Base-by-base conservation (phyloP, 805 yeast species). In the Metschnikowia shivogae region DNA sequence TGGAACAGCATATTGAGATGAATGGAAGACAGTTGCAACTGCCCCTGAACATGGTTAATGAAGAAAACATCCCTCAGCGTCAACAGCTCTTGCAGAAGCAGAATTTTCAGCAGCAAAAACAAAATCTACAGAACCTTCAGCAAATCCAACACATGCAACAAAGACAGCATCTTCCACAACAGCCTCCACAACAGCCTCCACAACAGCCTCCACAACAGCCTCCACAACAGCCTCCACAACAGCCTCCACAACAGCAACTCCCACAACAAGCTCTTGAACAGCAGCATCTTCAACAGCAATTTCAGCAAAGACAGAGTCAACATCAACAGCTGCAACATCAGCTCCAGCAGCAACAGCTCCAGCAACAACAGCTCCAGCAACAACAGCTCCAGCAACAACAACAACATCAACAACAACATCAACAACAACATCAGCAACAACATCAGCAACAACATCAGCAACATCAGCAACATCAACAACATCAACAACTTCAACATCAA, bases 241-340 rank as follows among this genome's bases (percentile, higher is more conserved):
- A 27, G n/a, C 20, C 4, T 4, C 35, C 9, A 8, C 46, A 12
- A 12, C 44, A 34, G 30, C 43, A 39, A 3, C 31, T 10, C 5
- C 46, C 10, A 7, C 44, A 37, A 26, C 43, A 39, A 6, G 36
- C 35, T 14, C 47, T 39, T 31, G 48, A 39, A 10, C 47, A 45
- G 13, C 48, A 42, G 11, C 17, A 13, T 3, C 34, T 26, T 13
- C 34, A 14, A 22, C n/a, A 29, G n/a, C 35, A 28, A 27, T 32
- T 26, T n/a, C 30, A 29, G 6, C 38, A 26, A 5, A 7, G 8
- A 9, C 45, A 35, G 24, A 12, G 9, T n/a, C 45, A 35, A 29
- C 45, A 30, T 2, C 17, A 17, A 17, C 17, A 17, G 17, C 17
- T 17, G 17, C 17, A 17, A 17, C 17, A 17, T 17, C 17, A 17